These are phyloP conservation scores for Lachancea thermotolerans DNA, from an alignment of 805 yeast genomes.

Conservation along the genomic window DNA sequence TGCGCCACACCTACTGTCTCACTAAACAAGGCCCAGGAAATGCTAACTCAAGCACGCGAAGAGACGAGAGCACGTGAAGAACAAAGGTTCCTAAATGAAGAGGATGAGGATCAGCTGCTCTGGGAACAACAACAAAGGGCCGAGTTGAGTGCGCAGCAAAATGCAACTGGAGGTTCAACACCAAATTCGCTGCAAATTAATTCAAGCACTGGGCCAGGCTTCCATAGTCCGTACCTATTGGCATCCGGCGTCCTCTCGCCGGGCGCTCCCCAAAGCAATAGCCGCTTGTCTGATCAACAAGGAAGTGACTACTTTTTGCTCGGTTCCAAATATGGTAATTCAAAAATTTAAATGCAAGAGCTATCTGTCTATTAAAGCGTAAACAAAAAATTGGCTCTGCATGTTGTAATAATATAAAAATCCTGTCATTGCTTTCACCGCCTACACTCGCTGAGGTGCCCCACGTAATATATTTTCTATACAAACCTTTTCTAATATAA, in stretches of 20 bases:
- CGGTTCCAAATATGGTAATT: constrained; percentile 8
- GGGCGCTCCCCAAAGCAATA: constrained; percentile 3
- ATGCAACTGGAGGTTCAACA: constrained; percentile 6
- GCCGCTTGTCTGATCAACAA: constrained; percentile 4
- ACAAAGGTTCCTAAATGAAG: constrained; percentile 25
- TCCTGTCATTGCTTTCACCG: neutral
- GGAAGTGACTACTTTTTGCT: constrained; percentile 8
- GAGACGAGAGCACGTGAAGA: constrained; percentile 54
- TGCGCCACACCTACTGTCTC: constrained; percentile 95
- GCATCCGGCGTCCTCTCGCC: constrained; percentile 60
- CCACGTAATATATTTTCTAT: too few species aligned
- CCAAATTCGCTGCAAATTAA: constrained; percentile 9
- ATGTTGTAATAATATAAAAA: constrained; percentile 2
- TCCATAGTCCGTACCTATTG: constrained; percentile 61
- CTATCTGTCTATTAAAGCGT: too few species aligned
- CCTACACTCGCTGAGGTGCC: too few species aligned
- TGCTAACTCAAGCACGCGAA: constrained; percentile 76
- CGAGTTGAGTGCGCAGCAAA: constrained; percentile 7
- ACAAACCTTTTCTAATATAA: too few species aligned
- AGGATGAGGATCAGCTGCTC: constrained; percentile 25
- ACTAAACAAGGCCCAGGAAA: constrained; percentile 75
- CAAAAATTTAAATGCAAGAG: constrained; percentile 7
- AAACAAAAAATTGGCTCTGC: neutral
- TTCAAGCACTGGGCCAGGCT: constrained; percentile 37
- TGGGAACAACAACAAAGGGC: constrained; percentile 28